Base-by-base conservation (phyloP, 305 asterid genomes). In the Fraxinus sp. region DNA sequence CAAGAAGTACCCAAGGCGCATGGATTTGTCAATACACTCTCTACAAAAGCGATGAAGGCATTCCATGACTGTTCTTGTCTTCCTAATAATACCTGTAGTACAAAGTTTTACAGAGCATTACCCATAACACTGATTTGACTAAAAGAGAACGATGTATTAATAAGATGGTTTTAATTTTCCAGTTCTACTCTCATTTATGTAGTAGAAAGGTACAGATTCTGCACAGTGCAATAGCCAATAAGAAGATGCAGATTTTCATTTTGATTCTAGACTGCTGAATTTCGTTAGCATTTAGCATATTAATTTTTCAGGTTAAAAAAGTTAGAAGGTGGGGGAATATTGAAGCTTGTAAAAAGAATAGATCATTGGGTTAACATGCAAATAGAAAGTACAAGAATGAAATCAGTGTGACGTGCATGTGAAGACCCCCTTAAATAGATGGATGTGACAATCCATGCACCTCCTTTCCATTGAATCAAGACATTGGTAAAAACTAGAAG, bases 11-110 rank as follows among this genome's bases (percentile, higher is more conserved):
- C 96, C 96, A 80, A 94, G 92, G 71, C 98, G 96, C 97, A 92
- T 94, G 78, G 97, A 93, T 86, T 96, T 96, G 91, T 95, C 98
- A 82, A 96, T 96, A 92, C 99, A 96, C 87, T 93, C 98, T 89
- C 99, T 89, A 90, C 98, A 96, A 88, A 96, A 96, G 83, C 98
- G 99, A 86, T 96, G 99, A 81, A 96, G 92, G 88, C 99, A 96
- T 87, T 93, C 99, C 99, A 96, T 96, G 87, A 96, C 99, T 70
- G 99, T 96, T 90, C 98, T 90, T 79, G 99, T 96, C 92, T 96
- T 96, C 91, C 98, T 92, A 75, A 96, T 96, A 78, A 96, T 93
- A 84, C 99, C 99, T 96, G 89, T 79, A 81, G 57, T 36, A 46
- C 37, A 83, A 83, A 80, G 52, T 55, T 82, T 68, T 49, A 83